A percentile compares a stretch with the other conserved stretches of the same genome.
Evolutionary conservation across 1,284 basidiomycete species (phyloP).

Genomic region (Fomitiporia mediterranea): DNA sequence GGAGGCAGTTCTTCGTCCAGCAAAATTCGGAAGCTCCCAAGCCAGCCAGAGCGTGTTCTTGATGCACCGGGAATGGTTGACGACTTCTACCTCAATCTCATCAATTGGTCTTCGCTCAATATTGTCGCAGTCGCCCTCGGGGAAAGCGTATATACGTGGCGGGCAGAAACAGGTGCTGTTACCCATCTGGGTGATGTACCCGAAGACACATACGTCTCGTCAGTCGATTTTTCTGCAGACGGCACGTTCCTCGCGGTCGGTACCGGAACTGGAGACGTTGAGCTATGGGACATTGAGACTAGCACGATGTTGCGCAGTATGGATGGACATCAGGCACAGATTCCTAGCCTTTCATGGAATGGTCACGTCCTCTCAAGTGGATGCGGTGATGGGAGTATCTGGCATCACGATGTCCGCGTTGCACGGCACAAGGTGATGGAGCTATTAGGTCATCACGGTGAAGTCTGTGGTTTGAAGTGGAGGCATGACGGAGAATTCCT

Average conservation of each 20-base stretch:
- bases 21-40: conserved; percentile 76
- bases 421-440: conserved; percentile 87
- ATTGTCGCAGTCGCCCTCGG: conserved; percentile 85
- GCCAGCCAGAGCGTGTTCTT: conserved; percentile 83
- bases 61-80: conserved; percentile 95
- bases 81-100: conserved; percentile 95
- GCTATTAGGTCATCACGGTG: conserved; percentile 82
- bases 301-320: conserved; percentile 84
- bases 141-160: conserved; percentile 87
- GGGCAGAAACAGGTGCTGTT: conserved; percentile 85
- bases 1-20: conserved; percentile 51
- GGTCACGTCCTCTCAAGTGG: conserved; percentile 85
- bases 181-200: conserved; percentile 72
- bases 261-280: conserved; percentile 80
- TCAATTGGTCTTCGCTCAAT: conserved; percentile 88
- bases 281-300: conserved; percentile 92
- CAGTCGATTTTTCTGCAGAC: conserved; percentile 84
- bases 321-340: conserved; percentile 76
- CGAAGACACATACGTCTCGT: conserved; percentile 70
- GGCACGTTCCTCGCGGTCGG: conserved; percentile 88
- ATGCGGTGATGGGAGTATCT: conserved; percentile 87
- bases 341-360: conserved; percentile 83
- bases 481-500: conserved; percentile 81
- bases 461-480: conserved; percentile 86
- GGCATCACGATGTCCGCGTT: conserved; percentile 90